Evolutionary conservation across 2,329 filamentous ascomycete genomes (phyloP).

Genomic region (Botrytis tulipae): DNA sequence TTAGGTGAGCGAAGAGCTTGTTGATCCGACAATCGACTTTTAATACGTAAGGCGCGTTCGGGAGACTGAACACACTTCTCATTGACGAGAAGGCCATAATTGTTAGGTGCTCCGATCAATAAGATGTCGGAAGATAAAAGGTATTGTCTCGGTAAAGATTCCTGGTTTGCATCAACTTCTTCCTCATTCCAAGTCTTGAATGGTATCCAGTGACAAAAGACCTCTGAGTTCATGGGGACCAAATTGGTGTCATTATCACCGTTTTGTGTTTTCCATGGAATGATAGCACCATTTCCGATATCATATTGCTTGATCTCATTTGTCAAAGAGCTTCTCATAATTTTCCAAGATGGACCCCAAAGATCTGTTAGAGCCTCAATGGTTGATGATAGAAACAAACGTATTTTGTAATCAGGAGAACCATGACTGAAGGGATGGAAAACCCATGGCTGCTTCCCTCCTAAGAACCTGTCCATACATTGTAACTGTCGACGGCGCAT

Average conservation of each 20-base stretch:
- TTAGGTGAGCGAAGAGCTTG: conserved; percentile 22
- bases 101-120: conserved; percentile 3
- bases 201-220: conserved; percentile 11
- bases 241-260: too few relatives aligned
- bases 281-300: conserved; percentile 26
- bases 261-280: conserved; percentile 20
- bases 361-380: conserved; percentile 21
- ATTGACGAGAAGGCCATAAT: conserved; percentile 7
- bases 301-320: conserved; percentile 23
- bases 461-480: too few relatives aligned
- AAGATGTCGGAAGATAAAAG: background rate
- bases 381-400: conserved; percentile 13
- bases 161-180: background rate
- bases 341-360: conserved; percentile 24
- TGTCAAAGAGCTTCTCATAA: background rate
- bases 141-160: background rate
- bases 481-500: too few relatives aligned
- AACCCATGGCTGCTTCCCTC: background rate
- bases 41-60: conserved; percentile 15
- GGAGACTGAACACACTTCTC: background rate
- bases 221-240: background rate
- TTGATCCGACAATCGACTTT: conserved; percentile 18
- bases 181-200: background rate
- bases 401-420: background rate
- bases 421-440: background rate